phyloP scores from a whole-genome alignment of 805 yeast species.

The Saccharomycopsis sp. region DNA sequence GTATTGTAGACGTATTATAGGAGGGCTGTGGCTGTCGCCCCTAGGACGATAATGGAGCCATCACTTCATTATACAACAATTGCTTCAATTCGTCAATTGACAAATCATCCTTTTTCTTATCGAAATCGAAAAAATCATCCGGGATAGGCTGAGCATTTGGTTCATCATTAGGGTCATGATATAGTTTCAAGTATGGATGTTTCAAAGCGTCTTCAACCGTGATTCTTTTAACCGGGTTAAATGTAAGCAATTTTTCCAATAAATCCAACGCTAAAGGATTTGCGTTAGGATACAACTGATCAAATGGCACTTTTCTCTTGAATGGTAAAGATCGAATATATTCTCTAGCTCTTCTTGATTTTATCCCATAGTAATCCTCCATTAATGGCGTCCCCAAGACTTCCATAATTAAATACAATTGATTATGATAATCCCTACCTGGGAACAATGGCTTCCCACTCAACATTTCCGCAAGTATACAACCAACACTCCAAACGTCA shows the following conservation, averaged over 20 bases:
- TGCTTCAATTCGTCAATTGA: slow-evolving; percentile 69
- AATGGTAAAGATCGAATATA: slow-evolving; percentile 64
- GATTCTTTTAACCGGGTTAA: slow-evolving; percentile 68
- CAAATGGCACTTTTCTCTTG: slow-evolving; percentile 48
- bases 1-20: too few species aligned
- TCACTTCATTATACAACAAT: slow-evolving; percentile 75
- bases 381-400: slow-evolving; percentile 66
- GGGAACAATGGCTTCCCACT: slow-evolving; percentile 61
- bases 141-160: slow-evolving; percentile 68
- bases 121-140: slow-evolving; percentile 84
- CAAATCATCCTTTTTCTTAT: slow-evolving; percentile 71
- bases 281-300: slow-evolving; percentile 41
- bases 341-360: slow-evolving; percentile 69
- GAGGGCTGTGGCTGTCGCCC: too few species aligned
- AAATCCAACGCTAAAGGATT: slow-evolving; percentile 49
- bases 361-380: slow-evolving; percentile 69
- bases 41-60: slow-evolving; percentile 34
- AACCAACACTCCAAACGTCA: slow-evolving; percentile 78
- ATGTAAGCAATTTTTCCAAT: slow-evolving; percentile 60
- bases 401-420: slow-evolving; percentile 56
- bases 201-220: slow-evolving; percentile 67
- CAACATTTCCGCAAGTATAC: slow-evolving; percentile 67
- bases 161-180: slow-evolving; percentile 70
- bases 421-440: slow-evolving; percentile 69
- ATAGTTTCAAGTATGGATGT: slow-evolving; percentile 63